A percentile compares a stretch with the other conserved stretches of the same genome.
Evolutionary conservation across 164 flowering plant genomes (phyloP).

Genomic region (Magnolia sinica): DNA sequence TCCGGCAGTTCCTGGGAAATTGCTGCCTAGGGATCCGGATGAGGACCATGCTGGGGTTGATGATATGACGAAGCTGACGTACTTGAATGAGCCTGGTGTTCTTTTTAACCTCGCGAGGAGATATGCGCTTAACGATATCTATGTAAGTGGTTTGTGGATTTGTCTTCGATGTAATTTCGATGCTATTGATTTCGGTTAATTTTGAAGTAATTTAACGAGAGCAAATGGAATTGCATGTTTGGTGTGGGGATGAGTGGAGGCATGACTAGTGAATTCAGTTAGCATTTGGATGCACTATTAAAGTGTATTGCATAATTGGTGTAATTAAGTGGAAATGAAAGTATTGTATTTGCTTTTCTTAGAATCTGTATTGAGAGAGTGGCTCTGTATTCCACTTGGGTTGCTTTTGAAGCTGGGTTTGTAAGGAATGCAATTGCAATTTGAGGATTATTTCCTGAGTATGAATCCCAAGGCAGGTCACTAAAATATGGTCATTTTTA

Average conservation of each 20-base stretch:
- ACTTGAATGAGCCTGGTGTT: slow-evolving; percentile 96
- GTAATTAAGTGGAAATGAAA: background rate
- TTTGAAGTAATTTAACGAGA: background rate
- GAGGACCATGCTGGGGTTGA: slow-evolving; percentile 94
- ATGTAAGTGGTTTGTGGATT: slow-evolving; percentile 49
- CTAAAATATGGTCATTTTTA: background rate
- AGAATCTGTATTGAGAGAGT: background rate
- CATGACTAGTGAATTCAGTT: background rate
- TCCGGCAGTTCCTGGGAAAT: slow-evolving; percentile 45
- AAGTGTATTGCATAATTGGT: background rate
- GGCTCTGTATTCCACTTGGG: background rate
- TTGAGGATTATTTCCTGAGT: background rate
- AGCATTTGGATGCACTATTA: background rate
- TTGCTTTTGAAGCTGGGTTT: background rate
- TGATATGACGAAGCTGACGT: slow-evolving; percentile 95
- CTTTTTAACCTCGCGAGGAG: slow-evolving; percentile 79
- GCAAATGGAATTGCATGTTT: background rate
- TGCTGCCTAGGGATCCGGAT: slow-evolving; percentile 77
- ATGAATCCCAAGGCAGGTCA: background rate
- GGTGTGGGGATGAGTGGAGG: background rate
- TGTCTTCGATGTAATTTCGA: background rate
- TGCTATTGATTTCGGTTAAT: background rate
- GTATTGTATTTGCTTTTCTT: background rate
- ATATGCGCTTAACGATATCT: slow-evolving; percentile 92
- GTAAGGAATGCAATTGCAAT: background rate